Evolutionary conservation across 1,284 basidiomycete species (phyloP).

Genomic region (Ganoderma lucidum): DNA sequence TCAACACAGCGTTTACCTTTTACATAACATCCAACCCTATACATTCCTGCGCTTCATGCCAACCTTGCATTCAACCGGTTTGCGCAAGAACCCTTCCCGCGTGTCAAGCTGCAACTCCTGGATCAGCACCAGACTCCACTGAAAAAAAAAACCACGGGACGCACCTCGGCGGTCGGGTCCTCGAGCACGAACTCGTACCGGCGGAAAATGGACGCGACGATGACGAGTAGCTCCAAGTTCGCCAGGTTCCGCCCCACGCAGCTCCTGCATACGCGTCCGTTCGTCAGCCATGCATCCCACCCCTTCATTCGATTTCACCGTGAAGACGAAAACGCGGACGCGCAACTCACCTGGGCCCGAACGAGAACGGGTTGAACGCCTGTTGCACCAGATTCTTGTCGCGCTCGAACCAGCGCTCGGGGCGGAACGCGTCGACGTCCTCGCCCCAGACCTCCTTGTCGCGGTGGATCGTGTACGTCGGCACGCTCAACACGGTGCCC

Average conservation of each 20-base stretch:
- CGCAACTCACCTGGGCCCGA: constrained; percentile 64
- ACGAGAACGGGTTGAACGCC: constrained; percentile 81
- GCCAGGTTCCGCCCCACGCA: constrained; percentile 83
- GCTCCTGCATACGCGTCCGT: constrained; percentile 49
- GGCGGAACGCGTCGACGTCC: constrained; percentile 79
- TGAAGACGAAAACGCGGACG: not conserved
- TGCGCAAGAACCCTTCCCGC: constrained; percentile 81
- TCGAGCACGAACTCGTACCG: constrained; percentile 77
- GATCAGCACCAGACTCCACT: not conserved
- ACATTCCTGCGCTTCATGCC: constrained; percentile 66
- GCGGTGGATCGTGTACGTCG: constrained; percentile 83
- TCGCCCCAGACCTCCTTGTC: constrained; percentile 77
- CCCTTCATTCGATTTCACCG: not conserved
- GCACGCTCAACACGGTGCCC: constrained; percentile 79
- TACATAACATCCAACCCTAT: not conserved
- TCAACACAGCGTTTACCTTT: not conserved
- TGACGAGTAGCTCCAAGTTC: constrained; percentile 76
- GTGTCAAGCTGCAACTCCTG: constrained; percentile 60
- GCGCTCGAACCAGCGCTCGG: constrained; percentile 84
- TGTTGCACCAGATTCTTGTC: constrained; percentile 67
- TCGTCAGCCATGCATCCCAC: not conserved
- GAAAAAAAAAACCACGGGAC: constrained; percentile 36
- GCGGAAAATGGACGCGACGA: constrained; percentile 75
- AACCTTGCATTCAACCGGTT: constrained; percentile 71
- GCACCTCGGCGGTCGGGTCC: constrained; percentile 61